Evolutionary conservation across 345 rosid species (phyloP), one percentile per base, ranked within the genome.

Genomic region (Arabidopsis arenosa): DNA sequence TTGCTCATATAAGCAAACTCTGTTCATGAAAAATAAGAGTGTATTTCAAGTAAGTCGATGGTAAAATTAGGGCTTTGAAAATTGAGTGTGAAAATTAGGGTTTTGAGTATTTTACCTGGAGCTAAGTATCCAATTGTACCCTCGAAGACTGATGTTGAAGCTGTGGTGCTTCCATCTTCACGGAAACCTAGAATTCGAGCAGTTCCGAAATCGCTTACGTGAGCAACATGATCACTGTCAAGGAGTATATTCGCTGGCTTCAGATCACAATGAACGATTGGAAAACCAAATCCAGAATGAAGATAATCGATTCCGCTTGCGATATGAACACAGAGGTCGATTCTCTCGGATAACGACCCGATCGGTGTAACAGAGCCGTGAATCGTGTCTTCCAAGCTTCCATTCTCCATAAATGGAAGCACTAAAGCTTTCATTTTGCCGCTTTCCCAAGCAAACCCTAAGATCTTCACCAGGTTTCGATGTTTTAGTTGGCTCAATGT

Each of bases 141-240:
- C 72, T 88, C 71, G 68, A 93, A 91, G 39, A 91, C 88, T 61
- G 86, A 81, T 6, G 92, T 64, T 17, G 91, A 71, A 15, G 86
- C 81, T n/a, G 82, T 66, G 63, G 75, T 83, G 44, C 70, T 83
- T 49, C 84, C 89, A 59, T 81, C 86, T 18, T 87, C 83, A 49
- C 84, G 89, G 49, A 87, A 45, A 56, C 87, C 91, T 32, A 91
- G 83, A 59, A 93, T 89, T 48, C 94, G 84, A 64, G 97, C 93
- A 15, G 98, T 93, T 51, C 98, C 98, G n/a, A 93, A 93, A 76
- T 93, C 98, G 26, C 98, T 87, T n/a, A 91, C 97, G 75, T 88
- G 91, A 30, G 93, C 90, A 9, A 83, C 83, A 81, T 89, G 84
- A 5, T 86, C 81, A 44, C 75, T 78, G 76, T 91, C 89, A 63